phyloP scores from a whole-genome alignment of 2,329 filamentous ascomycete genomes.

The Tolypocladium amazonense region DNA sequence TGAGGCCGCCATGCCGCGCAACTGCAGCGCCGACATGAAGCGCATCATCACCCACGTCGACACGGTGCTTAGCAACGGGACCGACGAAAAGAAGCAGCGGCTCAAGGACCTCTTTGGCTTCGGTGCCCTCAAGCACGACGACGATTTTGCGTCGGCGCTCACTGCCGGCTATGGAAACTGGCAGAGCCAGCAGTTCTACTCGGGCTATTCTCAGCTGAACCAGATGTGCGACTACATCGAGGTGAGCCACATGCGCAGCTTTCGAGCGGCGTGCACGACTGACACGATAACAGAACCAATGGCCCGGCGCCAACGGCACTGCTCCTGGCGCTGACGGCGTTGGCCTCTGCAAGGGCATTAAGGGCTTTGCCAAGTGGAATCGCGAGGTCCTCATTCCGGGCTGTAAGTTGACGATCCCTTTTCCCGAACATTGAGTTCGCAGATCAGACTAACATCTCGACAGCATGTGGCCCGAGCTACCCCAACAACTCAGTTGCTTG shows the following conservation, averaged over 20 bases:
- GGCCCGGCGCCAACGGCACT: conserved; percentile 7
- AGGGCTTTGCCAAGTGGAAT: conserved; percentile 44
- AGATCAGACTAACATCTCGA: background rate
- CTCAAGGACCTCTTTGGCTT: conserved; percentile 35
- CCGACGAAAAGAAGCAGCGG: conserved; percentile 19
- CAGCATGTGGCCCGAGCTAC: conserved; percentile 38
- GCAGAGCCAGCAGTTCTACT: conserved; percentile 24
- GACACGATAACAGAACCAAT: conserved; percentile 7
- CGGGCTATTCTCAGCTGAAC: conserved; percentile 23
- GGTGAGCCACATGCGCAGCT: conserved; percentile 3
- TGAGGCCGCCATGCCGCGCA: conserved; percentile 32
- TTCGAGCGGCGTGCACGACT: background rate
- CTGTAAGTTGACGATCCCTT: conserved; percentile 22
- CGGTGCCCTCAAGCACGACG: conserved; percentile 26
- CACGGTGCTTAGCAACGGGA: conserved; percentile 30
- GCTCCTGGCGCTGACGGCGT: conserved; percentile 27
- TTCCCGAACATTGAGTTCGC: background rate
- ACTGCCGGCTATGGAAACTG: conserved; percentile 14
- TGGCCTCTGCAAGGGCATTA: conserved; percentile 40
- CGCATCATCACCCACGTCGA: conserved; percentile 37
- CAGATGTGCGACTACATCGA: conserved; percentile 23
- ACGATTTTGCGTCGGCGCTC: conserved; percentile 37
- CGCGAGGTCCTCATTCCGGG: conserved; percentile 33
- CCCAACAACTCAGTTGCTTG: conserved; percentile 23
- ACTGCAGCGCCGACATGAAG: conserved; percentile 54